phyloP scores from a whole-genome alignment of 1,139 yeast species.

The Suhomyces wounanorum region DNA sequence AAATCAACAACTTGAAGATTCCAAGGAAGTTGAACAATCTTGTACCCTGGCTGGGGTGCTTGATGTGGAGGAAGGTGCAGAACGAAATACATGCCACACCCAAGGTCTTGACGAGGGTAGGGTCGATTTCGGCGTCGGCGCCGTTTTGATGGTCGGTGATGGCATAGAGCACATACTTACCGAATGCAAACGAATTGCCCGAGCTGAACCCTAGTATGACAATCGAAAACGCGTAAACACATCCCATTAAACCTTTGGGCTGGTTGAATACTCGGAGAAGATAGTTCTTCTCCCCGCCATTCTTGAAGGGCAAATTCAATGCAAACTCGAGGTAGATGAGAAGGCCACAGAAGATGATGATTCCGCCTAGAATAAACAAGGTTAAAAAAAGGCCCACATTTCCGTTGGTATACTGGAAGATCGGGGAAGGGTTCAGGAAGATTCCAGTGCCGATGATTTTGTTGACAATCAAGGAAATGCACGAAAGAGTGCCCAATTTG shows the following conservation, averaged over 20 bases:
- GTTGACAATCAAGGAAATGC: slow-evolving; percentile 44
- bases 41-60: slow-evolving; percentile 45
- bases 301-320: slow-evolving; percentile 45
- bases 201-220: slow-evolving; percentile 52
- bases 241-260: slow-evolving; percentile 42
- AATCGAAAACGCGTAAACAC: slow-evolving; percentile 49
- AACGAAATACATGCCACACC: slow-evolving; percentile 49
- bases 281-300: slow-evolving; percentile 56
- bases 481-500: slow-evolving; percentile 28
- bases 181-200: slow-evolving; percentile 54
- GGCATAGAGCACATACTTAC: slow-evolving; percentile 49
- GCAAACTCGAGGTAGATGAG: slow-evolving; percentile 51
- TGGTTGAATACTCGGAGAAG: slow-evolving; percentile 41
- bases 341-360: slow-evolving; percentile 49
- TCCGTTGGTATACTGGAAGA: slow-evolving; percentile 46
- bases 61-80: slow-evolving; percentile 42
- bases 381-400: slow-evolving; percentile 41
- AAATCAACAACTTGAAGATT: slow-evolving; percentile 41
- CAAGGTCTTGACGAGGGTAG: slow-evolving; percentile 34
- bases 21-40: slow-evolving; percentile 47
- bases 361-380: slow-evolving; percentile 48
- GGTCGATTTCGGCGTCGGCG: slow-evolving; percentile 15
- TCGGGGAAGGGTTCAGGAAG: slow-evolving; percentile 51
- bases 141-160: slow-evolving; percentile 25
- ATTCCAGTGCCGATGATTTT: slow-evolving; percentile 57